Conservation (phyloP, 257 asterid species). For the Plectranthus barbatus region DNA sequence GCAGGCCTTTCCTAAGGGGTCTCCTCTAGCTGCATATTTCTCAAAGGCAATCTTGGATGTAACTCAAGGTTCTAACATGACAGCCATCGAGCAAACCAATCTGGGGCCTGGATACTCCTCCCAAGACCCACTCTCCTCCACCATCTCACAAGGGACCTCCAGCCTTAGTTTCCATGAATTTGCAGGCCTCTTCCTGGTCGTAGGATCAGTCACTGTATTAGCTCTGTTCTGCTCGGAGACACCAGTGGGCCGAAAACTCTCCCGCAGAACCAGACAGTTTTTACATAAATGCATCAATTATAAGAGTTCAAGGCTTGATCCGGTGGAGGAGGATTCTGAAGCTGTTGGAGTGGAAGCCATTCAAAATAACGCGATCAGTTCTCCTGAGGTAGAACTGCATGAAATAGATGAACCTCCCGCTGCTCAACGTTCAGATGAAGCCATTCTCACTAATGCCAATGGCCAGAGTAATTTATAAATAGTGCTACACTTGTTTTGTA, state of each 20-base stretch:
- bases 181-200: conserved; percentile 49
- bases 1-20: conserved; percentile 47
- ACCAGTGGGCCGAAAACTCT: conserved; percentile 21
- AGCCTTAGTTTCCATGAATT: conserved; percentile 34
- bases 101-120: conserved; percentile 45
- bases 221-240: conserved; percentile 41
- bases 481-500: not conserved
- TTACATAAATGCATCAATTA: not conserved
- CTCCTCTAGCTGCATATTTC: conserved; percentile 33
- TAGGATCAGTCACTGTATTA: conserved; percentile 30
- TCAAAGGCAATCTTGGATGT: conserved; percentile 50
- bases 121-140: conserved; percentile 29
- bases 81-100: conserved; percentile 25
- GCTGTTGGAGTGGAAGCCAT: not conserved
- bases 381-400: conserved; percentile 10
- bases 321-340: conserved; percentile 8
- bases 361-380: not conserved
- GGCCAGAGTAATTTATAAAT: not conserved
- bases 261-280: not conserved
- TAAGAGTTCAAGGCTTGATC: not conserved
- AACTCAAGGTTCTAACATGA: conserved; percentile 39
- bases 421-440: not conserved
- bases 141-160: conserved; percentile 30
- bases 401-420: not conserved
- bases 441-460: not conserved